Evolutionary conservation across 2,329 filamentous ascomycete genomes (phyloP).

Genomic region (Sphaerulina musiva): DNA sequence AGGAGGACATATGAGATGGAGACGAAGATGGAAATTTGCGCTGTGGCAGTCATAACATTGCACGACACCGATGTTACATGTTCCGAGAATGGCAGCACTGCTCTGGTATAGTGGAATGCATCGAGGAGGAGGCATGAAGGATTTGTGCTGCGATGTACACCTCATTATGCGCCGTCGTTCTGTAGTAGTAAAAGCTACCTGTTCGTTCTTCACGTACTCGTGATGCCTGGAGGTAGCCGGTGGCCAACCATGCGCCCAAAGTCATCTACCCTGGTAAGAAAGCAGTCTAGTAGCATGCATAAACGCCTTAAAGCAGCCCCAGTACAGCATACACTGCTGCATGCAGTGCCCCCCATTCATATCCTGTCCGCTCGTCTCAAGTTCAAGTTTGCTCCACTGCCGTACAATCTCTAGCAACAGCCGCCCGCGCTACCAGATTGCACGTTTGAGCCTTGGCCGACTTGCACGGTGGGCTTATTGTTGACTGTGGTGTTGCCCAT

Average conservation of each 20-base stretch:
- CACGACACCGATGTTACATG: no score
- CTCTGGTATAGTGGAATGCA: background rate
- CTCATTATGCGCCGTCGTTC: constrained; percentile 20
- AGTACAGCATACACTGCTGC: constrained; percentile 13
- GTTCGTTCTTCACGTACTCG: constrained; percentile 14
- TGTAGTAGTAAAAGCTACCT: constrained; percentile 15
- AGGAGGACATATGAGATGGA: no score
- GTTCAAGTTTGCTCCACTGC: background rate
- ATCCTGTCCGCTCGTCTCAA: constrained; percentile 8
- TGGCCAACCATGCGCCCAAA: constrained; percentile 21
- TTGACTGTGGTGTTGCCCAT: constrained; percentile 98
- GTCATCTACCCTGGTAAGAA: constrained; percentile 20
- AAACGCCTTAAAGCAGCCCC: constrained; percentile 17
- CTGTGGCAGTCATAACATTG: no score
- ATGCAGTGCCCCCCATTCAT: constrained; percentile 14
- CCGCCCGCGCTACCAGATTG: constrained; percentile 76
- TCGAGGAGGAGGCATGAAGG: background rate
- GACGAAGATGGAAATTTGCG: no score
- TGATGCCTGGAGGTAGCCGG: constrained; percentile 2
- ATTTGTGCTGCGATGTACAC: constrained; percentile 7
- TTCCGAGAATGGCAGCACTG: background rate
- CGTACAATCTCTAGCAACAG: constrained; percentile 65
- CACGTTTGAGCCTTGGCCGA: constrained; percentile 89
- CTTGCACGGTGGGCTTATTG: constrained; percentile 96
- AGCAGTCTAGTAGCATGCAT: constrained; percentile 23